These are phyloP conservation scores for Suhomyces chickasaworum DNA, from an alignment of 1,139 yeast species.

Conservation along the genomic window DNA sequence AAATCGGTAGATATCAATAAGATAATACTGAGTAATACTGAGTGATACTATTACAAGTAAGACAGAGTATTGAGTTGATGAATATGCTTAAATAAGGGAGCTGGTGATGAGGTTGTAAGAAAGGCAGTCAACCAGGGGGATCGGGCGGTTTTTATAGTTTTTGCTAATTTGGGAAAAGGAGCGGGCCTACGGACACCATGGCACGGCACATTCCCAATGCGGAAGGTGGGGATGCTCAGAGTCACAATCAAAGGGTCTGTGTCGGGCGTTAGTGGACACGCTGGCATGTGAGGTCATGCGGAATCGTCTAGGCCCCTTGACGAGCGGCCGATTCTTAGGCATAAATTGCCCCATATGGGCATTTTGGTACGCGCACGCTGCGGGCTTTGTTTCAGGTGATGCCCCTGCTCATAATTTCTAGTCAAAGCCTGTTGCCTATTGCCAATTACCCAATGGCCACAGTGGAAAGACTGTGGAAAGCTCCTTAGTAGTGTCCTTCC, in stretches of 20 bases:
- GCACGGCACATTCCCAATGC: constrained; percentile 6
- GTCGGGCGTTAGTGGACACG: background rate
- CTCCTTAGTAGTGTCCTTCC: no score
- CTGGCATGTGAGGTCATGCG: constrained; percentile 3
- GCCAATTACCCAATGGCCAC: background rate
- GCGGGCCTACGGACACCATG: constrained; percentile 2
- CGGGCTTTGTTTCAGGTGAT: background rate
- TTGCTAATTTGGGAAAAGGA: constrained; percentile 4
- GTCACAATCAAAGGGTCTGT: background rate
- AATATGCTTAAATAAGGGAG: background rate
- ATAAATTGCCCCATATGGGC: background rate
- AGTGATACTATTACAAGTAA: background rate
- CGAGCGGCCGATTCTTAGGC: background rate
- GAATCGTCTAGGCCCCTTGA: background rate
- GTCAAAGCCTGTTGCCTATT: background rate
- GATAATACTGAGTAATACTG: background rate
- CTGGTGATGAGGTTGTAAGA: background rate
- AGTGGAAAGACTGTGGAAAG: background rate
- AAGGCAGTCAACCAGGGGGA: background rate
- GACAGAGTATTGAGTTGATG: background rate
- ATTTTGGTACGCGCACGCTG: background rate
- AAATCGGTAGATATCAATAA: background rate
- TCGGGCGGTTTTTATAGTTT: constrained; percentile 9
- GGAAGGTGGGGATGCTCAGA: constrained; percentile 1
- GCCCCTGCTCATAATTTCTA: background rate